These are phyloP conservation scores for Proliferodiscus dingleyae DNA, from an alignment of 2,329 filamentous ascomycete genomes.

Conservation along the genomic window DNA sequence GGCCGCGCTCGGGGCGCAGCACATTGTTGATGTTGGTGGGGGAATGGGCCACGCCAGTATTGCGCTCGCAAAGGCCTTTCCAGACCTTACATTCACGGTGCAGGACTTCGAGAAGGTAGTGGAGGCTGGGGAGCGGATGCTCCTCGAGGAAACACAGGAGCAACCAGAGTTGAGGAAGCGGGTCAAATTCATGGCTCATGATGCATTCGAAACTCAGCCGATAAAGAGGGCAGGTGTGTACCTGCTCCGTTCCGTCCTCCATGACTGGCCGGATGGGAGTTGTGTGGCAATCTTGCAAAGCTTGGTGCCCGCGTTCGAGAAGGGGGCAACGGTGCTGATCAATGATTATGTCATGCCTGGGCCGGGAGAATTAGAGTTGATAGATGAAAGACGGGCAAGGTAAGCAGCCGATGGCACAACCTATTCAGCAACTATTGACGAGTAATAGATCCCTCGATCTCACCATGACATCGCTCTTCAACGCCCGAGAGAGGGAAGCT, in stretches of 20 bases:
- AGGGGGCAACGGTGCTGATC: background rate
- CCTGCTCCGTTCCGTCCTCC: background rate
- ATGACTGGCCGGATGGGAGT: background rate
- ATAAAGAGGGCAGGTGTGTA: background rate
- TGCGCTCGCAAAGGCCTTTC: constrained; percentile 22
- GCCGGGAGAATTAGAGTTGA: background rate
- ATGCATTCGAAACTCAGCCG: background rate
- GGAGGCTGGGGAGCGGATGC: background rate
- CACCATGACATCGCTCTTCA: background rate
- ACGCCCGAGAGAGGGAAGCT: background rate
- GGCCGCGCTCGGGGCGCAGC: constrained; percentile 20
- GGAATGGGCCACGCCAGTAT: constrained; percentile 24
- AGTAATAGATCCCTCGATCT: background rate
- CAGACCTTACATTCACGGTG: constrained; percentile 10
- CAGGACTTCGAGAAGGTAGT: constrained; percentile 6
- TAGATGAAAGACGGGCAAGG: background rate
- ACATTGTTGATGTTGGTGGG: constrained; percentile 27
- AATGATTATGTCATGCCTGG: background rate
- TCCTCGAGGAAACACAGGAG: background rate
- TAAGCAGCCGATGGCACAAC: background rate
- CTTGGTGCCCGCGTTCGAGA: background rate
- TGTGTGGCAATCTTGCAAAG: background rate
- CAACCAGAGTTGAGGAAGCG: background rate
- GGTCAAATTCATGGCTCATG: background rate
- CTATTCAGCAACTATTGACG: background rate